Evolutionary conservation across 2,329 filamentous ascomycete species (phyloP).

Genomic region (Teratosphaeria destructans): DNA sequence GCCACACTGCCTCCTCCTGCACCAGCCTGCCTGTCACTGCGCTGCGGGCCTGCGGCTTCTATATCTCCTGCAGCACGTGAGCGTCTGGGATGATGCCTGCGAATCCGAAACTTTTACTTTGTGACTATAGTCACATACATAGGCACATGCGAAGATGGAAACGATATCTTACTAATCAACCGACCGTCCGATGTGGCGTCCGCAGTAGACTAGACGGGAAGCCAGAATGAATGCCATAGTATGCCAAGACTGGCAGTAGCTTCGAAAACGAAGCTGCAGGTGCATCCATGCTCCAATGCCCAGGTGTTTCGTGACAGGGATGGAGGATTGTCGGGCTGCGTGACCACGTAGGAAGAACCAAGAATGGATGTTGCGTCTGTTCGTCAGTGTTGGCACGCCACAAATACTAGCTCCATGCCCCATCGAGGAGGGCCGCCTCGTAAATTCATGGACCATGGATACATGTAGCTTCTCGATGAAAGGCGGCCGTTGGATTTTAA

Average conservation of each 20-base stretch:
- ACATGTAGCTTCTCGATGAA: background rate
- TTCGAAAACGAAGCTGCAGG: background rate
- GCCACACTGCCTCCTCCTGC: background rate
- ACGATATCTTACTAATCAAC: background rate
- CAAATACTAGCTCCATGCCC: background rate
- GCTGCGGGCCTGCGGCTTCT: background rate
- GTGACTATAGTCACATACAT: background rate
- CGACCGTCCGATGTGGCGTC: background rate
- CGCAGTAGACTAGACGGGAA: background rate
- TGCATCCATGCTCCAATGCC: background rate
- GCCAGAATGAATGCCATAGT: background rate
- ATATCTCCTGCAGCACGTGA: background rate
- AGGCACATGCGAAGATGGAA: background rate
- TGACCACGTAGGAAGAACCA: background rate
- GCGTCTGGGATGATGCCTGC: background rate
- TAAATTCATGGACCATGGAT: background rate
- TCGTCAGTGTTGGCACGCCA: background rate
- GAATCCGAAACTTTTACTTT: background rate
- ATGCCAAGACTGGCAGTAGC: background rate
- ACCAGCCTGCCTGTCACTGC: background rate
- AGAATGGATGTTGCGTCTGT: background rate
- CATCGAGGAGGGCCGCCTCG: background rate
- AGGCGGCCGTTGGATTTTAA: background rate
- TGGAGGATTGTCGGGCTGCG: background rate
- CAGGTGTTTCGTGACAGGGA: background rate